Percentiles rank a stretch among this genome's conserved stretches.
Evolutionary conservation across 2,329 filamentous ascomycete species (phyloP).

Genomic region (Ascochyta viciae-villosae): DNA sequence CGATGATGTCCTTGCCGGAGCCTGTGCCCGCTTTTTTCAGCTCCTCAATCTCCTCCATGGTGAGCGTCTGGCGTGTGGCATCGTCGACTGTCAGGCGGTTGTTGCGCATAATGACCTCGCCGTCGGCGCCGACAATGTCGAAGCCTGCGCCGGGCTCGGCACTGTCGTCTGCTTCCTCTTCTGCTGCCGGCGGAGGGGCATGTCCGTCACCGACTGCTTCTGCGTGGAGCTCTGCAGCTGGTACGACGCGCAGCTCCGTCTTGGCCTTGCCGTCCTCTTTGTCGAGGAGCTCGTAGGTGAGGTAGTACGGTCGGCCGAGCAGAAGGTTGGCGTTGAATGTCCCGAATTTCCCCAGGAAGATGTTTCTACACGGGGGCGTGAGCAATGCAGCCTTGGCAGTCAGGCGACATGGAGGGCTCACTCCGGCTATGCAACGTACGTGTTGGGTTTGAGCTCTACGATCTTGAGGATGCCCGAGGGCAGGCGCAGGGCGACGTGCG

Average conservation of each 20-base stretch:
- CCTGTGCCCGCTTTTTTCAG: constrained; percentile 75
- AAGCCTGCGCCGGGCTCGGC: constrained; percentile 48
- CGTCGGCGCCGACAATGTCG: constrained; percentile 58
- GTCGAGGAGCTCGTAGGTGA: constrained; percentile 90
- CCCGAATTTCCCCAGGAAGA: constrained; percentile 92
- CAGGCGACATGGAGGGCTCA: constrained; percentile 33
- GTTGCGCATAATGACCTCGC: constrained; percentile 62
- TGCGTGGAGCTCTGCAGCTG: constrained; percentile 81
- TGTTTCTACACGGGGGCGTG: constrained; percentile 64
- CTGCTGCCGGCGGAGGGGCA: constrained; percentile 49
- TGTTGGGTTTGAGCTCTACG: constrained; percentile 66
- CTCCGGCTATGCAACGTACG: constrained; percentile 61
- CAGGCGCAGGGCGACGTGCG: constrained; percentile 62
- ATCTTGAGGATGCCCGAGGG: constrained; percentile 66
- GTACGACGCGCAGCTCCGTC: constrained; percentile 76
- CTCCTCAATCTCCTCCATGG: constrained; percentile 73
- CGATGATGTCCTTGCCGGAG: constrained; percentile 87
- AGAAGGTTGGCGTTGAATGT: constrained; percentile 88
- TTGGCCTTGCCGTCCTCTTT: constrained; percentile 67
- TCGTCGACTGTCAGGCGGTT: constrained; percentile 71
- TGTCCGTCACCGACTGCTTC: constrained; percentile 69
- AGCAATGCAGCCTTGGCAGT: not conserved
- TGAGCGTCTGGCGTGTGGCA: constrained; percentile 74
- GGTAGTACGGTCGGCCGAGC: constrained; percentile 86
- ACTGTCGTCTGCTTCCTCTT: constrained; percentile 42